Base-by-base conservation (phyloP, 768 basidiomycete species). In the Ramaria sp. region DNA sequence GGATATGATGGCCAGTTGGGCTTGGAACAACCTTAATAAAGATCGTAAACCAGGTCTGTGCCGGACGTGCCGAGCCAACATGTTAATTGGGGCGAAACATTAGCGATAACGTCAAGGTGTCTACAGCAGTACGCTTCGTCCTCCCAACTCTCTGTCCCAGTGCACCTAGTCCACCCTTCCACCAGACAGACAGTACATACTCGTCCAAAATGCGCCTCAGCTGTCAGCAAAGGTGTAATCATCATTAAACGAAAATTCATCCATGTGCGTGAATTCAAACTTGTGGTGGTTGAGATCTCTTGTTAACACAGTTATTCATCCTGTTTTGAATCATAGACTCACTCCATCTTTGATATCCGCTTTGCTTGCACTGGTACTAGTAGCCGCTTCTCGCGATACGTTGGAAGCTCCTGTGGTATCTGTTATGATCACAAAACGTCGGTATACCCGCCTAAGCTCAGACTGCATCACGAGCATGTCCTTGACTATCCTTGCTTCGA, bases 351-450 rank as follows among this genome's bases (percentile, higher is more conserved):
- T 65, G 42, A 71, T 63, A 52, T 52, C 58, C 50, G 60, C 52
- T 38, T 61, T 56, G 28, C 43, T 32, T 3, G 44, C 30, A 20
- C 43, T 45, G 22, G n/a, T 34, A 25, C 24, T 44, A 34, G 44
- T 42, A 16, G 53, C 53, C 22, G 44, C 53, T 18, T 55, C 25
- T 24, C 44, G 47, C 3, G 53, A 55, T 10, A 42, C 32, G 32
- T 55, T 57, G 55, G 10, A 53, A 57, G 58, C 75, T 69, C 32
- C 62, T 65, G 42, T 66, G 62, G 47, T 70, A 68, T 60, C 62
- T 24, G 63, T 73, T 36, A 89, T 67, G 1, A 85, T 72, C 10
- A 85, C 78, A 65, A 77, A 88, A 25, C 87, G 77, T 25, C 87
- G 76, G 61, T 82, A 81, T 28, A 70, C 61, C 45, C 72, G 66